phyloP scores from a whole-genome alignment of 257 asterid genomes.

The Nicotiana sylvestris region DNA sequence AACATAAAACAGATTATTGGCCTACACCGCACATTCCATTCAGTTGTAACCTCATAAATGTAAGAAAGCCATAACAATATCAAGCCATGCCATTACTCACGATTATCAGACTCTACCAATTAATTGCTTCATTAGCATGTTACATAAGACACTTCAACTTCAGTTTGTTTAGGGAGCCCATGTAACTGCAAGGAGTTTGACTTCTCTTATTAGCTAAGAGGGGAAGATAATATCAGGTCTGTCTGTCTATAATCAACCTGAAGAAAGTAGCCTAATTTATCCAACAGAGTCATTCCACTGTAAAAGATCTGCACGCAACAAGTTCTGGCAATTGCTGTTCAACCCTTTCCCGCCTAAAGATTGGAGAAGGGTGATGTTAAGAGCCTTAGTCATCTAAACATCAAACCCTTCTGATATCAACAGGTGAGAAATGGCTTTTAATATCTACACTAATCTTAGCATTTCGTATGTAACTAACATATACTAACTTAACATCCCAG shows the following conservation, averaged over 20 bases:
- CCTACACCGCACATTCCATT: background rate
- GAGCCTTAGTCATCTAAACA: background rate
- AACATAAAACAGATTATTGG: background rate
- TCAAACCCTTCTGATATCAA: constrained; percentile 1
- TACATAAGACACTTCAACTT: background rate
- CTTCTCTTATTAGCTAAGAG: background rate
- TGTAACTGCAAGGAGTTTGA: background rate
- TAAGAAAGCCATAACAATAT: background rate
- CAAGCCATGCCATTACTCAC: background rate
- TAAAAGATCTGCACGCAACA: background rate
- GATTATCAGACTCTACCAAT: background rate
- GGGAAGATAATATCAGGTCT: background rate
- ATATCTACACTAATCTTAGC: background rate
- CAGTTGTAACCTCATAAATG: background rate
- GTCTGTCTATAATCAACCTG: background rate
- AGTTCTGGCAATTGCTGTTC: background rate
- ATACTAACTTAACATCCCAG: background rate
- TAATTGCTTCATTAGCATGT: background rate
- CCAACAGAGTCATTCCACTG: background rate
- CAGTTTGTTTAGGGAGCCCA: background rate
- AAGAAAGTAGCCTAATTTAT: background rate
- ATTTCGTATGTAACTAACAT: background rate
- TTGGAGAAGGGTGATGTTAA: background rate
- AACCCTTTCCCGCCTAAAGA: background rate
- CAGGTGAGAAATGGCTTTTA: background rate